Conservation (phyloP, 805 yeast species). For the Candida schatavii region DNA sequence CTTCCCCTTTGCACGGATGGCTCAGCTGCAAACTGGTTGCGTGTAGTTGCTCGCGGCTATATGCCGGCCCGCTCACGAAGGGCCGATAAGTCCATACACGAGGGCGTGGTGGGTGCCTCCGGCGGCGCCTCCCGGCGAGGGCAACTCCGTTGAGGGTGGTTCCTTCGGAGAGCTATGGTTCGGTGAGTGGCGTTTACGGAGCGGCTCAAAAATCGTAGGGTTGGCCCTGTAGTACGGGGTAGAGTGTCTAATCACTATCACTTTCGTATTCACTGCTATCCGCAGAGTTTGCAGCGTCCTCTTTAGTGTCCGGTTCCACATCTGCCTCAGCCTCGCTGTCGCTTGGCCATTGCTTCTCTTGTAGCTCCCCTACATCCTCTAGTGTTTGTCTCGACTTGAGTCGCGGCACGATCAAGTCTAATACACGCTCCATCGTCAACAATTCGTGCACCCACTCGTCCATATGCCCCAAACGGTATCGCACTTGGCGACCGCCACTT, state of each 20-base stretch:
- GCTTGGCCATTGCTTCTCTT: conserved; percentile 39
- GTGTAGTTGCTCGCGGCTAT: too few relatives aligned
- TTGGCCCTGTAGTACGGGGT: background rate
- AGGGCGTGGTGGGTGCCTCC: background rate
- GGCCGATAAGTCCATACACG: background rate
- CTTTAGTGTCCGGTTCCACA: conserved; percentile 12
- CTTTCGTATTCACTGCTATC: conserved; percentile 23
- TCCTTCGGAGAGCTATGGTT: too few relatives aligned
- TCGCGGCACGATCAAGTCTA: conserved; percentile 74
- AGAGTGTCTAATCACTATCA: conserved; percentile 43
- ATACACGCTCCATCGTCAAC: conserved; percentile 53
- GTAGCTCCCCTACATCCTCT: conserved; percentile 41
- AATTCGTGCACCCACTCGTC: conserved; percentile 75
- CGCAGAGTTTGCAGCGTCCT: conserved; percentile 9
- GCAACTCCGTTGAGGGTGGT: background rate
- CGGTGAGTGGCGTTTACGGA: background rate
- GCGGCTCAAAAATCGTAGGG: background rate
- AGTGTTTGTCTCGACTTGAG: conserved; percentile 40
- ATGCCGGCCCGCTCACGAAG: too few relatives aligned
- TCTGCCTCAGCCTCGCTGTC: conserved; percentile 17
- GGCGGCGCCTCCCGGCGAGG: background rate
- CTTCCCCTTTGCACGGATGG: too few relatives aligned
- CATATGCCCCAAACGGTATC: conserved; percentile 45
- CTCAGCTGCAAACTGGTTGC: too few relatives aligned
- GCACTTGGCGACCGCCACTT: conserved; percentile 22